phyloP scores from a whole-genome alignment of 305 asterid genomes.

The Euphrasia arctica region DNA sequence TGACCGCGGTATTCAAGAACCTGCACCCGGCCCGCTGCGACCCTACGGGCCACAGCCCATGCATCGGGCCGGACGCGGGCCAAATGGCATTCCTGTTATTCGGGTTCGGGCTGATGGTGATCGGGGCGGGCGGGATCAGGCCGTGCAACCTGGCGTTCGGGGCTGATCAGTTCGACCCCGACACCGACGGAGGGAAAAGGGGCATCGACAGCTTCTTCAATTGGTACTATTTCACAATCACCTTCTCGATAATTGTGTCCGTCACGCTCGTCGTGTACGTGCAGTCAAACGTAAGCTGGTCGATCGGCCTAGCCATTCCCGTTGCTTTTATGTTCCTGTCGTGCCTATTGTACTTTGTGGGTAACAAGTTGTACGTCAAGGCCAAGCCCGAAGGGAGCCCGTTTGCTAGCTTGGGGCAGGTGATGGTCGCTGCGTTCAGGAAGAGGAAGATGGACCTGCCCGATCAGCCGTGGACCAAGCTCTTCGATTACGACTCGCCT shows the following conservation, averaged over 20 bases:
- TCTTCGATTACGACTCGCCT: not conserved
- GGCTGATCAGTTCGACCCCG: slow-evolving; percentile 61
- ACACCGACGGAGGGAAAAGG: slow-evolving; percentile 40
- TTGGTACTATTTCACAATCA: slow-evolving; percentile 62
- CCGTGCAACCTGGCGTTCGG: slow-evolving; percentile 67
- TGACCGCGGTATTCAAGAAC: slow-evolving; percentile 47
- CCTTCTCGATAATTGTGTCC: slow-evolving; percentile 45
- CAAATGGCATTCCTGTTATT: slow-evolving; percentile 41
- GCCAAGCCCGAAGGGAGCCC: slow-evolving; percentile 62
- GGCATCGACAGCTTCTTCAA: slow-evolving; percentile 61
- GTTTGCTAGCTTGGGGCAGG: slow-evolving; percentile 43
- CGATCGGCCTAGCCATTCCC: slow-evolving; percentile 55
- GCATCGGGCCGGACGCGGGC: slow-evolving; percentile 35
- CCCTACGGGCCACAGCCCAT: not conserved
- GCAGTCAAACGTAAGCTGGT: slow-evolving; percentile 58
- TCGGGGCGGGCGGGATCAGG: slow-evolving; percentile 65
- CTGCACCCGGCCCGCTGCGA: slow-evolving; percentile 30
- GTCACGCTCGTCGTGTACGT: slow-evolving; percentile 53
- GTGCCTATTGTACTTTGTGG: slow-evolving; percentile 42
- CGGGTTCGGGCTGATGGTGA: slow-evolving; percentile 41
- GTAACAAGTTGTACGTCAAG: slow-evolving; percentile 40
- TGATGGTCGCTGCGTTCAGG: slow-evolving; percentile 44
- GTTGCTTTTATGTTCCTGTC: slow-evolving; percentile 43
- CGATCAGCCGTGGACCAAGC: slow-evolving; percentile 28
- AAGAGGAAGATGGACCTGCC: slow-evolving; percentile 48